phyloP scores from a whole-genome alignment of 1,284 basidiomycete genomes.

The Fereydounia khargensis region DNA sequence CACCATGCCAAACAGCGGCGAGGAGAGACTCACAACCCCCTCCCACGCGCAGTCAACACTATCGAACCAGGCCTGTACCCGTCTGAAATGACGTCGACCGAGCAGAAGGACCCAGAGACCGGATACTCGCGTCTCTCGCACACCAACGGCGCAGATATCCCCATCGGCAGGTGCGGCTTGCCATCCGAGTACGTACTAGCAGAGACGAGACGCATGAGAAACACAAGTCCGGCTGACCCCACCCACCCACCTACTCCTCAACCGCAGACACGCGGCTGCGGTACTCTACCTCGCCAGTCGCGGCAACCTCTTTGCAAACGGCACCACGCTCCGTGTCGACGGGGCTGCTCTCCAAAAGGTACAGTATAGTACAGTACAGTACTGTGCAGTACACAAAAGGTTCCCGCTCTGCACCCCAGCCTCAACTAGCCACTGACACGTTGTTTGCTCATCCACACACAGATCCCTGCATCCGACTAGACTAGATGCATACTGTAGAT shows the following conservation, averaged over 20 bases:
- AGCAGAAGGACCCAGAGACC: slow-evolving; percentile 3
- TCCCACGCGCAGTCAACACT: too few species aligned
- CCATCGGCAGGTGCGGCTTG: slow-evolving; percentile 21
- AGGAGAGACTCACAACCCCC: too few species aligned
- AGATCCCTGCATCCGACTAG: too few species aligned
- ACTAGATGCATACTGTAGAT: too few species aligned
- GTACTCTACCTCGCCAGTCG: slow-evolving; percentile 18
- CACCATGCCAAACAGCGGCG: too few species aligned
- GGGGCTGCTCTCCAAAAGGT: slow-evolving; percentile 34
- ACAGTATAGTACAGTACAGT: too few species aligned
- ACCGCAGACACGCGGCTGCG: slow-evolving; percentile 16
- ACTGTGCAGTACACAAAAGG: too few species aligned
- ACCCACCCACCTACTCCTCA: not conserved
- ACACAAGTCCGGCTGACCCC: not conserved
- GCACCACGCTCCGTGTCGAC: slow-evolving; percentile 22
- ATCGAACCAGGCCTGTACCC: slow-evolving; percentile 37
- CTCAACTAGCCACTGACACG: too few species aligned
- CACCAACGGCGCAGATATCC: slow-evolving; percentile 37
- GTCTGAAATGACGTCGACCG: slow-evolving; percentile 16
- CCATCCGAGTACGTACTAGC: slow-evolving; percentile 8
- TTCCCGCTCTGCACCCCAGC: too few species aligned
- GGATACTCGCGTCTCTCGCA: slow-evolving; percentile 18
- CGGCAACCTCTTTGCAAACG: slow-evolving; percentile 23
- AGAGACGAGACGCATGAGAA: not conserved
- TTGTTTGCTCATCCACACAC: too few species aligned